Evolutionary conservation across 371 early-diverging fungal genomes (phyloP), one percentile per base, ranked within the genome.

Genomic region (Lichtheimia hyalospora): DNA sequence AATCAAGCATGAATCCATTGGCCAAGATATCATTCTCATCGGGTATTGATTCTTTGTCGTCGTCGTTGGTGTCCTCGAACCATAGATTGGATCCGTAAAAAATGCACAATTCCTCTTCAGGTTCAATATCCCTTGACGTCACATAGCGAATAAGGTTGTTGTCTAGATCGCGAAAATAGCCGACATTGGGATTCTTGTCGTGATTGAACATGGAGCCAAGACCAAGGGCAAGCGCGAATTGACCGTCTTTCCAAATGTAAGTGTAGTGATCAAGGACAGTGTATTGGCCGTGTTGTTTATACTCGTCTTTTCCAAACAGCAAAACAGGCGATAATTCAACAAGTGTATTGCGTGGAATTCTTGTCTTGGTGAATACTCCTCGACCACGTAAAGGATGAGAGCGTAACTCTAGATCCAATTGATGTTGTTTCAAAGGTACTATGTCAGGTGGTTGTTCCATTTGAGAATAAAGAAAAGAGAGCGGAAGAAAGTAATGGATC

Each of bases 181-280:
- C 87, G 8, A 88, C 77, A 55, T 88, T 89, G 8, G 88, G 86
- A 8, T 71, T 57, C 23, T 64, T 74, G 58, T 77, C 60, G 53
- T 89, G 89, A 60, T 88, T 88, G 61, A 89, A 88, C 86, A 87
- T 84, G 49, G 86, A 84, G 2, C 88, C 89, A 16, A 89, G 73
- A 2, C 89, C 89, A 25, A 89, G 74, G 0, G 89, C 88, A 15
- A 89, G 71, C 3, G 85, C 88, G 73, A 69, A 85, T 25, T 55
- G 42, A 4, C 84, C 82, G n/a, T 75, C 82, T 49, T 64, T 68
- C 89, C 89, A 89, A 25, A 82, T 77, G 60, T 88, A 89, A 0
- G 89, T 89, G 55, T 89, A 89, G 53, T 88, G 80, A 58, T 88
- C 89, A 12, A 87, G 63, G 8, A 77, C 63, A 0, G 89, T 89